Base-by-base conservation (phyloP, 2,329 filamentous ascomycete genomes). In the Mariannaea elegans region DNA sequence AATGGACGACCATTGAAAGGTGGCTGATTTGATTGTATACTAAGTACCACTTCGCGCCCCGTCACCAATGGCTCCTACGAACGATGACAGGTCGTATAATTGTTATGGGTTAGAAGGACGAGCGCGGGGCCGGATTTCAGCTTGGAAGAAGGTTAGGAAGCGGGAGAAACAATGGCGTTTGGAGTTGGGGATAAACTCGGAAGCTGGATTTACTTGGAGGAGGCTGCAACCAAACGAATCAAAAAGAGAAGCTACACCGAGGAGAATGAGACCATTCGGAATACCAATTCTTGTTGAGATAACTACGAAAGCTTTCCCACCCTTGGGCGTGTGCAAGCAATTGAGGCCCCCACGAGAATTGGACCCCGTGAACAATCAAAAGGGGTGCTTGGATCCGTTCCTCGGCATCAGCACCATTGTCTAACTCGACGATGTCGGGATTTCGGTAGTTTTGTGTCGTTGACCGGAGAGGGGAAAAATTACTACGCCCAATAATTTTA, bases 151-250 rank as follows among this genome's bases (percentile, higher is more conserved):
- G 44, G 21, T 19, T 39, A 19, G 18, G 31, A n/a, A 34, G 41
- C 13, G 16, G 34, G 38, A 48, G 31, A 31, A 54, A 49, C n/a
- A 18, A 55, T 50, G 56, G 50, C 50, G 50, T 59, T 59, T 50
- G 56, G 54, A 56, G 54, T 53, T 32, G 48, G 31, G 56, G 46
- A 55, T 59, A 53, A 29, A 42, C 52, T 52, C 19, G 39, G 42
- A 38, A 12, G 44, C 32, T 16, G 21, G 38, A 18, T 47, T 39
- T 32, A 58, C 29, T 59, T 54, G 56, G 21, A 27, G 36, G 31
- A 41, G 27, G 50, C 47, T 29, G 56, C 56, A 46, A 31, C 29
- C 32, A n/a, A 38, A 48, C 48, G 9, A 29, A 23, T n/a, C 16
- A 41, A 19, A 41, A 42, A 45, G 21, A 19, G 32, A 42, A 50